phyloP scores from a whole-genome alignment of 2,329 filamentous ascomycete genomes.

The Colletotrichum falcatum region DNA sequence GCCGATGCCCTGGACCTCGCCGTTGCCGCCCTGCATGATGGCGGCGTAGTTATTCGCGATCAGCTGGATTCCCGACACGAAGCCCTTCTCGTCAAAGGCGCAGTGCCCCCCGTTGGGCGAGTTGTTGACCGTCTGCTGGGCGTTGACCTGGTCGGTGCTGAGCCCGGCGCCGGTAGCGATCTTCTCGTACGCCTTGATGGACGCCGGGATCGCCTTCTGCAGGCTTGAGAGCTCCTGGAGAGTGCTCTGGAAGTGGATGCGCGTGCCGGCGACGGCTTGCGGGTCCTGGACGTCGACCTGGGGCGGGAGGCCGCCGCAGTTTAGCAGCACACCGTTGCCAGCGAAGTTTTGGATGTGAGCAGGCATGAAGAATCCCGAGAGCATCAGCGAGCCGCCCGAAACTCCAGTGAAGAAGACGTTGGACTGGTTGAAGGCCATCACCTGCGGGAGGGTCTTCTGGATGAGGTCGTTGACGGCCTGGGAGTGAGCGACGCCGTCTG shows the following conservation, averaged over 20 bases:
- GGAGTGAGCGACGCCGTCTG: slow-evolving; percentile 67
- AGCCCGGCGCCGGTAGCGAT: slow-evolving; percentile 59
- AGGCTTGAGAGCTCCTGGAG: slow-evolving; percentile 62
- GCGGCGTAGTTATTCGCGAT: slow-evolving; percentile 64
- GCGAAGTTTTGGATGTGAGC: slow-evolving; percentile 64
- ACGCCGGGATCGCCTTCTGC: slow-evolving; percentile 62
- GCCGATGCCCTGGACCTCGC: slow-evolving; percentile 61
- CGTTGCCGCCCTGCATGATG: slow-evolving; percentile 65
- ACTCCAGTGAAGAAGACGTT: slow-evolving; percentile 70
- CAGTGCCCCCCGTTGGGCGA: slow-evolving; percentile 68
- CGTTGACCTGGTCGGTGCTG: slow-evolving; percentile 57
- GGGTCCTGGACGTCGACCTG: slow-evolving; percentile 63
- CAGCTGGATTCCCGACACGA: slow-evolving; percentile 68
- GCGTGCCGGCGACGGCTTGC: slow-evolving; percentile 58
- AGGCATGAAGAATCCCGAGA: slow-evolving; percentile 69
- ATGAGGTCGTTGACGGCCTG: slow-evolving; percentile 67
- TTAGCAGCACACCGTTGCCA: slow-evolving; percentile 64
- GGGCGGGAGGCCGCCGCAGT: slow-evolving; percentile 66
- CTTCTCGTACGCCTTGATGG: slow-evolving; percentile 64
- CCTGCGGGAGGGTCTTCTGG: slow-evolving; percentile 60
- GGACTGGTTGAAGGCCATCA: slow-evolving; percentile 64
- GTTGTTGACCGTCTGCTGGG: slow-evolving; percentile 68
- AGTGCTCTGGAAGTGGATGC: slow-evolving; percentile 69
- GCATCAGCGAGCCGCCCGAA: slow-evolving; percentile 64
- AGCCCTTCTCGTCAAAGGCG: slow-evolving; percentile 66